phyloP scores from a whole-genome alignment of 2,329 filamentous ascomycete genomes.

The Cercospora janseana region DNA sequence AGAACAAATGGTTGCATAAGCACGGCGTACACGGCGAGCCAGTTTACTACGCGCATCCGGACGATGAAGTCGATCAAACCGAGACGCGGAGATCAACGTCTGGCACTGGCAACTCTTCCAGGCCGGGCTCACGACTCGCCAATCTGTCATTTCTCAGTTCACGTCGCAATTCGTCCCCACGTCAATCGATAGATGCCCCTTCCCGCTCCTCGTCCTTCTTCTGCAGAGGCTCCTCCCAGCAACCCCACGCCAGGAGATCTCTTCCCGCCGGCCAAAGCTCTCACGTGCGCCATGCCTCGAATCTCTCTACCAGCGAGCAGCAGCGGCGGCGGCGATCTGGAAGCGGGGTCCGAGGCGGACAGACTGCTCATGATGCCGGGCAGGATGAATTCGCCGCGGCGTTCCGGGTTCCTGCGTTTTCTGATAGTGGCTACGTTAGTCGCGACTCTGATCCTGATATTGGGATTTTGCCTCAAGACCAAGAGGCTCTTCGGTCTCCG shows the following conservation, averaged over 20 bases:
- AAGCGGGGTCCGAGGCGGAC: constrained; percentile 6
- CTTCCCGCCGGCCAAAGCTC: constrained; percentile 1
- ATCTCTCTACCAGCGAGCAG: constrained; percentile 1
- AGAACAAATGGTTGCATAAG: constrained; percentile 12
- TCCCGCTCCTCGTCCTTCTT: constrained; percentile 10
- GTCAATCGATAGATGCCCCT: not conserved
- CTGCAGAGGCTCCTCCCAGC: constrained; percentile 8
- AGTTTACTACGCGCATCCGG: constrained; percentile 8
- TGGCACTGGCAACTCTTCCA: not conserved
- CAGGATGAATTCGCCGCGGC: not conserved
- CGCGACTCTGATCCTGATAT: constrained; percentile 13
- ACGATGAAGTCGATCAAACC: constrained; percentile 3
- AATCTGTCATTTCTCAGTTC: constrained; percentile 8
- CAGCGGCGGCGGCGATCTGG: not conserved
- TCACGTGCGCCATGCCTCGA: constrained; percentile 9
- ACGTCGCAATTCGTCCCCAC: constrained; percentile 7
- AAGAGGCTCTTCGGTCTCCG: constrained; percentile 6
- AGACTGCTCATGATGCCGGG: constrained; percentile 1
- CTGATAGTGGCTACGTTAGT: constrained; percentile 15
- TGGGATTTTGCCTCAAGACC: constrained; percentile 3
- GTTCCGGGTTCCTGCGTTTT: constrained; percentile 13
- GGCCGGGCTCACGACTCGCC: constrained; percentile 7
- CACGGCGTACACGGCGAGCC: constrained; percentile 11
- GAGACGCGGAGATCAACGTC: constrained; percentile 4
- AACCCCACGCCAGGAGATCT: constrained; percentile 8